Percentiles rank a stretch among this genome's conserved stretches.
Conservation (phyloP, 192 early-diverging fungal genomes). For the Backusella tuberculispora region DNA sequence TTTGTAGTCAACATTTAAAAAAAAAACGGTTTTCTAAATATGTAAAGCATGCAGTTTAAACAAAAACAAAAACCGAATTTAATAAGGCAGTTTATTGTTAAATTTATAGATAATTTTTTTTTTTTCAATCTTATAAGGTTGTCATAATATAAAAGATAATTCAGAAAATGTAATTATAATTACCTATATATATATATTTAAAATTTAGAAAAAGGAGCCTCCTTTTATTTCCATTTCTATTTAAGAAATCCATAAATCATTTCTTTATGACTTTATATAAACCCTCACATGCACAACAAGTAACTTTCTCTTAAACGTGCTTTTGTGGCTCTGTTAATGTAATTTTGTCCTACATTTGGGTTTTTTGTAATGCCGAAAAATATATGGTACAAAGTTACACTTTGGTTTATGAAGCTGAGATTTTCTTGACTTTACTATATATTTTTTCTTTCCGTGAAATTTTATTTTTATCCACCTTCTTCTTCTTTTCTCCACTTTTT, state of each 20-base stretch:
- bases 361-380: constrained; percentile 14
- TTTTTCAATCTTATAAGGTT: too few species aligned
- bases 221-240: background rate
- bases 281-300: constrained; percentile 1
- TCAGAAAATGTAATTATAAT: background rate
- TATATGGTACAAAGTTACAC: background rate
- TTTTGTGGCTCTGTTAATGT: background rate
- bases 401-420: constrained; percentile 2
- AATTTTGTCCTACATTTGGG: constrained; percentile 12
- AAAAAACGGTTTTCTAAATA: background rate
- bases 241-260: background rate
- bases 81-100: constrained; percentile 10
- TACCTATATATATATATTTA: background rate
- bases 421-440: constrained; percentile 11
- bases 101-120: background rate
- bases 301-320: background rate
- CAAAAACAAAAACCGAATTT: background rate
- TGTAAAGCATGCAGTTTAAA: constrained; percentile 3
- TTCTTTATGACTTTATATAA: too few species aligned
- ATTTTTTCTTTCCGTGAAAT: background rate
- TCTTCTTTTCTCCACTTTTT: background rate
- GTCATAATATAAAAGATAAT: too few species aligned
- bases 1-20: background rate
- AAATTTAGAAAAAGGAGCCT: too few species aligned
- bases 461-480: background rate